A percentile compares a stretch with the other conserved stretches of the same genome.
Evolutionary conservation across 1,284 basidiomycete species (phyloP).

Genomic region (Puccinia hordei): DNA sequence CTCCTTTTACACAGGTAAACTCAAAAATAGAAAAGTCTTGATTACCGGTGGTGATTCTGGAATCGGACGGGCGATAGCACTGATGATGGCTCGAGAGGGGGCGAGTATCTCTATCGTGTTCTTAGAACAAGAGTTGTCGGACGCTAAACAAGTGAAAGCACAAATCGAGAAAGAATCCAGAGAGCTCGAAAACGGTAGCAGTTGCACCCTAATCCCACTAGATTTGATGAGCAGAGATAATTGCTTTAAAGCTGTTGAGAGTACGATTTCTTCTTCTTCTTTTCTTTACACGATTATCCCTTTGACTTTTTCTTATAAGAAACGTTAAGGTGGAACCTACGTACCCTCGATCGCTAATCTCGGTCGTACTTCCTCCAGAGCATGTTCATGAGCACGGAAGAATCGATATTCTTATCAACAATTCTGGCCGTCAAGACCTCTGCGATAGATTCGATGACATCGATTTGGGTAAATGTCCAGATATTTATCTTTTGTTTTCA

Average conservation of each 20-base stretch:
- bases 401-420: conserved; percentile 68
- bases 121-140: conserved; percentile 67
- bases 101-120: conserved; percentile 70
- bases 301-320: neutral
- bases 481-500: neutral
- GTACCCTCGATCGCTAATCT: too few species aligned
- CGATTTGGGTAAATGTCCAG: conserved; percentile 59
- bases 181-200: conserved; percentile 61
- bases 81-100: conserved; percentile 69
- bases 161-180: conserved; percentile 60
- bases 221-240: conserved; percentile 60
- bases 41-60: conserved; percentile 67
- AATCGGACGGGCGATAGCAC: conserved; percentile 68
- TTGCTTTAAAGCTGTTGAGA: conserved; percentile 36
- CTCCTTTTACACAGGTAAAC: conserved; percentile 61
- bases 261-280: conserved; percentile 18
- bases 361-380: conserved; percentile 51
- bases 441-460: conserved; percentile 63
- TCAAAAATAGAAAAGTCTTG: conserved; percentile 67
- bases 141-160: conserved; percentile 64
- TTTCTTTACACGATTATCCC: neutral
- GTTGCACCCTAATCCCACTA: conserved; percentile 63
- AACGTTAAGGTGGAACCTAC: neutral
- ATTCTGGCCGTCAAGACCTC: conserved; percentile 68
- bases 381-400: conserved; percentile 65